Evolutionary conservation across 139 green algal species (phyloP), one percentile per base, ranked within the genome.

Genomic region (Chlamydomonas applanata): DNA sequence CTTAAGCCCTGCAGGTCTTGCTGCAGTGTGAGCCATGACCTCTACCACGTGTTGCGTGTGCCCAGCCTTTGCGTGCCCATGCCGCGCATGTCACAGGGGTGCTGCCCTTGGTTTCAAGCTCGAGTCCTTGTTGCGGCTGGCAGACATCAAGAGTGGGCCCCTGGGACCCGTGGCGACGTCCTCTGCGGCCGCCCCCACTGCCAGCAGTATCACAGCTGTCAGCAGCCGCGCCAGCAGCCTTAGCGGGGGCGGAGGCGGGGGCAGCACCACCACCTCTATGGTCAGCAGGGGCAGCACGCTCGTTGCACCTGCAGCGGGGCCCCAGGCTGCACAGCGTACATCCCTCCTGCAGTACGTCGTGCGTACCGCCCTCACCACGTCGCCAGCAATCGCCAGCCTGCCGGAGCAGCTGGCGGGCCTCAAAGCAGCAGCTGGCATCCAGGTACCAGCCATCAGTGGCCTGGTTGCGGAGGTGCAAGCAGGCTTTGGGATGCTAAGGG

Each of bases 311-410:
- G 16, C 61, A 52, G 17, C 30, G 3, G 33, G 25, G 36, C 9
- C 61, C 25, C 30, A 54, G 78, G 84, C 81, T 68, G 73, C 78
- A 1, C 80, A 93, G 75, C 72, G 85, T 54, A 94, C 88, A 16
- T 88, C 73, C 25, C 82, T 97, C 77, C 88, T 97, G 69, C 89
- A 93, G 64, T 94, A 92, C 83, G 83, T 97, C 53, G 69, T 91
- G 35, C 44, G 53, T 7, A 72, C 89, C 72, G 73, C 88, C 22
- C 36, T 77, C 3, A 20, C 27, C 3, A 25, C 60, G 16, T 29
- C 17, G 30, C 60, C 74, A 16, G 44, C 46, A 56, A 57, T 93
- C 45, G 49, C 56, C 4, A 35, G 32, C 17, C 75, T 94, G 62
- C 54, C 78, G 4, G 17, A 60, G 3, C 69, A 89, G 72, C 80